phyloP scores from a whole-genome alignment of 352 stramenopile species.

The Pythium periplocum region DNA sequence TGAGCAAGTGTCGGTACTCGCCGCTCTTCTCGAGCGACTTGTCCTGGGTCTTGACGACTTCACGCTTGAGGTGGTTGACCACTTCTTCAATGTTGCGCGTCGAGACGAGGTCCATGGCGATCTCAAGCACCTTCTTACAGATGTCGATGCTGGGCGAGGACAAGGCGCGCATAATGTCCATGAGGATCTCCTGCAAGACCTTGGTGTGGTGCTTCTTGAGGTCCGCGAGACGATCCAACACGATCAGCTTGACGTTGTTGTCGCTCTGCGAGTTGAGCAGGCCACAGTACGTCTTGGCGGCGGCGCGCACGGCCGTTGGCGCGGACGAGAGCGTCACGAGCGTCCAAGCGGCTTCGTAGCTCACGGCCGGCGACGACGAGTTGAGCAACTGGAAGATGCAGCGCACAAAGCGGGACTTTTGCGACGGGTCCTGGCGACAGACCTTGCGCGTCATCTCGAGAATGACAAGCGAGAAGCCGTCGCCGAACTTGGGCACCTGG shows the following conservation, averaged over 20 bases:
- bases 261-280: constrained; percentile 98
- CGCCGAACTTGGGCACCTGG: constrained; percentile 92
- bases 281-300: constrained; percentile 95
- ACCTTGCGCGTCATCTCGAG: constrained; percentile 98
- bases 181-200: constrained; percentile 97
- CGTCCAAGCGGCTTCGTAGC: constrained; percentile 99
- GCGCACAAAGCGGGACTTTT: constrained; percentile 99
- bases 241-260: constrained; percentile 99
- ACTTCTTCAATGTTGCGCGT: constrained; percentile 98
- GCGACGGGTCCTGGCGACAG: constrained; percentile 95
- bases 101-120: constrained; percentile 97
- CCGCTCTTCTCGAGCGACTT: constrained; percentile 92
- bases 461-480: constrained; percentile 99
- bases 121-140: constrained; percentile 98
- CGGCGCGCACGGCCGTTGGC: constrained; percentile 96
- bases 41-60: constrained; percentile 89
- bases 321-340: constrained; percentile 97
- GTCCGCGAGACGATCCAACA: constrained; percentile 96
- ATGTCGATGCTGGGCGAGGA: constrained; percentile 97
- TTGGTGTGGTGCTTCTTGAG: constrained; percentile 98
- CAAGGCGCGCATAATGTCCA: constrained; percentile 98
- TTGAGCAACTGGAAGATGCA: constrained; percentile 98
- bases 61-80: constrained; percentile 85
- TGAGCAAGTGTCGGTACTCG: constrained; percentile 97
- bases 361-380: constrained; percentile 86